Percentiles rank a stretch among this genome's conserved stretches.
Evolutionary conservation across 2,329 filamentous ascomycete genomes (phyloP).

Genomic region (Salinomyces thailandicus): DNA sequence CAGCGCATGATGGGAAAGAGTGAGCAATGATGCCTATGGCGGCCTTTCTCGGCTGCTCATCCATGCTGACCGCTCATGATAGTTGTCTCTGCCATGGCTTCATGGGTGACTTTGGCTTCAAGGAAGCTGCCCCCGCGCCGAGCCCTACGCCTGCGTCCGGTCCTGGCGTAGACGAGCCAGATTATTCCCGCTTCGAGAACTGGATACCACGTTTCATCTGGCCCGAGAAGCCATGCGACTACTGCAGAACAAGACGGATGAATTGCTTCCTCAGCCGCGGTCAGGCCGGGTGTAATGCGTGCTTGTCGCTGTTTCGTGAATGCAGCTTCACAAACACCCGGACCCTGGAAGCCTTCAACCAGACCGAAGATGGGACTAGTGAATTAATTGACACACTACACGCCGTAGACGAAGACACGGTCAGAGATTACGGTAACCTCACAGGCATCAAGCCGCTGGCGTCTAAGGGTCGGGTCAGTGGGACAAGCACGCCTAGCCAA

Average conservation of each 20-base stretch:
- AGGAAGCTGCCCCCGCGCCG: background rate
- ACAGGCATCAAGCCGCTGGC: constrained; percentile 25
- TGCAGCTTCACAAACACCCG: constrained; percentile 35
- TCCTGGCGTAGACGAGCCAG: constrained; percentile 7
- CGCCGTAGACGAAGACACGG: constrained; percentile 33
- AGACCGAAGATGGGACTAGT: constrained; percentile 15
- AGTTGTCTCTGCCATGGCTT: constrained; percentile 14
- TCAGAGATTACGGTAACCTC: constrained; percentile 23
- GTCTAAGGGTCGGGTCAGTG: constrained; percentile 13
- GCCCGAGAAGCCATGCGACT: constrained; percentile 35
- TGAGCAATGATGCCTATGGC: constrained; percentile 1
- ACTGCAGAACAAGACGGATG: constrained; percentile 37
- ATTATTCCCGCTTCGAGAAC: constrained; percentile 14
- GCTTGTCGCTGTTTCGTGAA: constrained; percentile 37
- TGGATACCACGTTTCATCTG: constrained; percentile 39
- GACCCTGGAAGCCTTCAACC: constrained; percentile 19
- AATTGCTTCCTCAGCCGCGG: constrained; percentile 36
- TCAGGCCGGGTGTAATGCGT: constrained; percentile 35
- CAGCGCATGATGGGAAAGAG: constrained; percentile 7
- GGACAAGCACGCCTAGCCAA: constrained; percentile 10
- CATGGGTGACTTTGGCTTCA: constrained; percentile 9
- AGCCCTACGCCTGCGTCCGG: background rate
- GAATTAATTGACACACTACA: constrained; percentile 39
- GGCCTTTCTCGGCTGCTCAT: background rate
- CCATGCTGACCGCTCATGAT: background rate